Evolutionary conservation across 176 grass and related monocot genomes (phyloP).

Genomic region (Poa pratensis): DNA sequence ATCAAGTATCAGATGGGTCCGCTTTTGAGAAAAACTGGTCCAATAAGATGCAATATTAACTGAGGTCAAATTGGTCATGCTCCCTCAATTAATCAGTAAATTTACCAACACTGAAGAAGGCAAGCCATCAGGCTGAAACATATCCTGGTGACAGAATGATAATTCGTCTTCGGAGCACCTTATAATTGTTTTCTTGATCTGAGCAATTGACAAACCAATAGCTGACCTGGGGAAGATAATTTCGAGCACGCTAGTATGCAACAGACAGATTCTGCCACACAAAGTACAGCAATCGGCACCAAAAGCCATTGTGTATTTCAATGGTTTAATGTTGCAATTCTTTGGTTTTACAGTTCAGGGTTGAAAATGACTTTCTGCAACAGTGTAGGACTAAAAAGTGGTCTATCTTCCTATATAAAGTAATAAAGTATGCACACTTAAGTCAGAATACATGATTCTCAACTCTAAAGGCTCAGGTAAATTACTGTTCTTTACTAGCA

Average conservation of each 20-base stretch:
- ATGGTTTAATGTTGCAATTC: background rate
- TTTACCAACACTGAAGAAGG: too few species aligned
- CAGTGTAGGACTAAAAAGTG: background rate
- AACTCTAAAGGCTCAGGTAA: background rate
- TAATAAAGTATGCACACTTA: constrained; percentile 3
- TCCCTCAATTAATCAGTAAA: too few species aligned
- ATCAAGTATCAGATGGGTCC: too few species aligned
- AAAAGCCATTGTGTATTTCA: constrained; percentile 16
- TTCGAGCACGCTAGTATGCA: constrained; percentile 8
- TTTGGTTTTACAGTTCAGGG: background rate
- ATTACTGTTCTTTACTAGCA: background rate
- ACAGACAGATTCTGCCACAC: constrained; percentile 1
- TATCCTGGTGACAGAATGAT: too few species aligned
- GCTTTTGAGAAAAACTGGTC: too few species aligned
- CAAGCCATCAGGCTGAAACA: too few species aligned
- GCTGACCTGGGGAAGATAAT: constrained; percentile 2
- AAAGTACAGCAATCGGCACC: too few species aligned
- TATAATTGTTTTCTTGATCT: too few species aligned
- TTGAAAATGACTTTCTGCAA: background rate
- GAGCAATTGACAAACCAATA: too few species aligned
- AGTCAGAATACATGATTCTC: background rate
- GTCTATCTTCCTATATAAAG: background rate
- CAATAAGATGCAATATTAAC: too few species aligned
- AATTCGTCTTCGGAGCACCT: too few species aligned
- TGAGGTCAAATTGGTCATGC: too few species aligned